Base-by-base conservation (phyloP, 2,329 filamentous ascomycete species). In the Dactylonectria macrodidyma region DNA sequence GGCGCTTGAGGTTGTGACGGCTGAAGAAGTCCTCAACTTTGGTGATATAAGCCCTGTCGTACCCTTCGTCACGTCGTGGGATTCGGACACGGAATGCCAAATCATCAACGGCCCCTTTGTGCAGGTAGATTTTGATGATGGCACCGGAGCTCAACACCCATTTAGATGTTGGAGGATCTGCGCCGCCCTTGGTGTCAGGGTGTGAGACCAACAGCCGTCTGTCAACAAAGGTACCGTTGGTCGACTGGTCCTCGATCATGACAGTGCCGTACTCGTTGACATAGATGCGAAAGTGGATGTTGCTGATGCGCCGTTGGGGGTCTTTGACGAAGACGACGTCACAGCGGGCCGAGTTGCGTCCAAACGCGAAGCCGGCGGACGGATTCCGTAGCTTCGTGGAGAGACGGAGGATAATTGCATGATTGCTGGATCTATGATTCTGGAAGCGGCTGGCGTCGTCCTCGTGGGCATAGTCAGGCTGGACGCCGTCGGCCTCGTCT, bases 251-350 rank as follows among this genome's bases (percentile, higher is more conserved):
- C 79, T 97, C 92, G 12, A 98, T 84, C 94, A 99, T 97, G 71
- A 98, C 87, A 64, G 93, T 91, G 33, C 93, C 94, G 70, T 93
- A 90, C n/a, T 90, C 85, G 75, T 97, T 99, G 74, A 97, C 87
- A 77, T 92, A 97, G 69, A 99, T 97, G 60, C 94, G 92, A 79
- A 98, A 99, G 79, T 99, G 96, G n/a, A 93, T 87, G 78, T 98
- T 98, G 84, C 95, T 98, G 67, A 99, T 88, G 50, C 93, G 89
- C 78, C 89, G 92, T 59, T 89, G 84, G 1, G 88, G 88, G 72
- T 95, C 92, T 70, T 91, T 86, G 41, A 84, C 80, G 55, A 94
- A 89, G 74, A 88, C 88, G 54, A 95, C 82, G 65, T 99, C 96
- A 80, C 93, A 96, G 38, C 89, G 87, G 52, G 80, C 74, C 1